A percentile compares a stretch with the other conserved stretches of the same genome.
Conservation (phyloP, 306 rosid species). For the Hylodesmum podocarpum region DNA sequence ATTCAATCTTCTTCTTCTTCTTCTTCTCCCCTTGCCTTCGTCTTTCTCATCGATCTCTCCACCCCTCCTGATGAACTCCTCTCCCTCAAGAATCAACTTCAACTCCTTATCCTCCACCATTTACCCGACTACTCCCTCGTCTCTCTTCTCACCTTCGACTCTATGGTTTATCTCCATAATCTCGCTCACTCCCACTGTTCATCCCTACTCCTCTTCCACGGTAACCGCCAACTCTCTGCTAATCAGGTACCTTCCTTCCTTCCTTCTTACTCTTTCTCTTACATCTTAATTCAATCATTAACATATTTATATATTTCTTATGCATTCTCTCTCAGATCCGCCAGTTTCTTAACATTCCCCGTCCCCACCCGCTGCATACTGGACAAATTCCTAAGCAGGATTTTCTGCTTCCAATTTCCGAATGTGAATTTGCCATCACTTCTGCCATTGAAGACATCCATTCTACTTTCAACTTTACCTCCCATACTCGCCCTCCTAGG, state of each 20-base stretch:
- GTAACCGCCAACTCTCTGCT: constrained; percentile 60
- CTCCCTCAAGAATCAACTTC: constrained; percentile 63
- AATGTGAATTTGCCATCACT: constrained; percentile 71
- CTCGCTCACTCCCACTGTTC: constrained; percentile 63
- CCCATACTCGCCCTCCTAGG: constrained; percentile 62
- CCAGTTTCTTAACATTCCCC: constrained; percentile 52
- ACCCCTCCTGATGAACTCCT: constrained; percentile 55
- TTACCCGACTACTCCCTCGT: constrained; percentile 68
- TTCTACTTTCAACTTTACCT: constrained; percentile 32
- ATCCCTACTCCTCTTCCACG: constrained; percentile 54
- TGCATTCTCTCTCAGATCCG: constrained; percentile 40
- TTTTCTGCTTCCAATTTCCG: constrained; percentile 70
- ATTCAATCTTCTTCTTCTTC: neutral
- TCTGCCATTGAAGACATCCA: constrained; percentile 76
- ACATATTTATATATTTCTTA: too few relatives aligned
- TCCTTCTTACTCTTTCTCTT: too few relatives aligned
- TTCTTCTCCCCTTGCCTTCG: constrained; percentile 40
- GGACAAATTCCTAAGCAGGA: constrained; percentile 65
- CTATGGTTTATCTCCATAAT: constrained; percentile 75
- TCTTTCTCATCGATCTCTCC: constrained; percentile 65
- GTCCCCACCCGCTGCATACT: constrained; percentile 47
- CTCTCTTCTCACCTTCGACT: constrained; percentile 68
- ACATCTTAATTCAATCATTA: too few relatives aligned
- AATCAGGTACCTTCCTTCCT: constrained; percentile 62
- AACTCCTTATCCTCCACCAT: constrained; percentile 56